Conservation (phyloP, 2,329 filamentous ascomycete genomes). For the Camillea tinctor region DNA sequence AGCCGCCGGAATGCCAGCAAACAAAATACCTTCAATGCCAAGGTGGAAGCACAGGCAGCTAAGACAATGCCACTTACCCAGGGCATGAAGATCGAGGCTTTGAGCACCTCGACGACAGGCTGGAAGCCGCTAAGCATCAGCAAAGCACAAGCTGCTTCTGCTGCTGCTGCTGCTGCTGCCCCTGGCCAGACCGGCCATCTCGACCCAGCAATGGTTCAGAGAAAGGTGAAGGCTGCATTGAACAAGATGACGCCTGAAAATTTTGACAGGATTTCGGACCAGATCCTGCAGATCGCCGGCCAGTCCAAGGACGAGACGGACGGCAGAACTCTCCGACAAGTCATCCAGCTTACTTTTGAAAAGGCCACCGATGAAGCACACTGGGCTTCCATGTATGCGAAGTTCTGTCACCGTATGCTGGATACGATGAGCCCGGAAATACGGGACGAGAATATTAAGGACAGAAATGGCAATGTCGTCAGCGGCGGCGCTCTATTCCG, state of each 20-base stretch:
- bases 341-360: conserved; percentile 98
- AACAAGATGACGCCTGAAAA: conserved; percentile 99
- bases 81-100: conserved; percentile 76
- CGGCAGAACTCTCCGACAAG: conserved; percentile 90
- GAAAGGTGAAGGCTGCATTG: conserved; percentile 95
- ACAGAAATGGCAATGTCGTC: conserved; percentile 85
- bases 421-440: conserved; percentile 94
- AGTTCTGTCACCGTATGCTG: conserved; percentile 97
- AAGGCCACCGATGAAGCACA: conserved; percentile 98
- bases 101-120: conserved; percentile 68
- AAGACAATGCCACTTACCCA: conserved; percentile 91
- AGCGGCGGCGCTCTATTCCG: conserved; percentile 93
- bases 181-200: conserved; percentile 56
- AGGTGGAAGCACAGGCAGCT: conserved; percentile 67
- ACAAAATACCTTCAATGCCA: conserved; percentile 52
- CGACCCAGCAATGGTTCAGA: conserved; percentile 90
- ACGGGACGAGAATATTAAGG: conserved; percentile 89
- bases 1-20: conserved; percentile 68
- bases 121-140: conserved; percentile 85
- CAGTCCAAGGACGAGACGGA: conserved; percentile 96
- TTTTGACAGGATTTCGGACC: conserved; percentile 76
- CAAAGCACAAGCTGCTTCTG: conserved; percentile 39
- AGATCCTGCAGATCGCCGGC: conserved; percentile 87
- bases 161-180: too few species aligned
- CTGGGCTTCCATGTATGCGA: conserved; percentile 98